phyloP scores from a whole-genome alignment of 805 yeast genomes.

The Sugiyamaella valdiviana region DNA sequence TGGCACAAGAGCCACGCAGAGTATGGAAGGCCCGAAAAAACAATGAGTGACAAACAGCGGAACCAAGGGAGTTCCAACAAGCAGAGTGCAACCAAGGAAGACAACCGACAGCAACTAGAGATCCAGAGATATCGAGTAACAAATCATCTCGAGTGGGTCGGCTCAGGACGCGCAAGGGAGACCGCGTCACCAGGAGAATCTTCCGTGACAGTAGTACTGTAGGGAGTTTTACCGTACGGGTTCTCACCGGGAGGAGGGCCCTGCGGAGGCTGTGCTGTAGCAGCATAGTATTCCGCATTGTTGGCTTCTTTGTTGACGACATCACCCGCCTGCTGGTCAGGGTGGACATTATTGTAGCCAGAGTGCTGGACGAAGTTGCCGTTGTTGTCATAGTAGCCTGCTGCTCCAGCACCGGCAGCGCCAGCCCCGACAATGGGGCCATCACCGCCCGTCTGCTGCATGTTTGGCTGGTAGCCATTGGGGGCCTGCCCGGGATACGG shows the following conservation, averaged over 20 bases:
- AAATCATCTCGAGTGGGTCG: neutral
- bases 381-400: conserved; percentile 65
- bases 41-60: no score
- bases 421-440: neutral
- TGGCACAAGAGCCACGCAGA: no score
- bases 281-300: neutral
- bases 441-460: neutral
- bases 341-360: neutral
- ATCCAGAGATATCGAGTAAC: no score
- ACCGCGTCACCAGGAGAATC: no score
- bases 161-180: neutral
- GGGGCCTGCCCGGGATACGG: neutral
- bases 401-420: conserved; percentile 38
- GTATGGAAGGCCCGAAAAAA: no score
- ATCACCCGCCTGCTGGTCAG: no score
- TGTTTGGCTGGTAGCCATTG: neutral
- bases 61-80: no score
- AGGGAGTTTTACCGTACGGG: neutral
- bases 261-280: neutral
- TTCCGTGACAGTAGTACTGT: no score
- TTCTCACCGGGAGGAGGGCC: neutral
- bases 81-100: no score
- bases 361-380: conserved; percentile 37
- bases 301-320: neutral
- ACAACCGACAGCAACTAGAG: no score